Evolutionary conservation across 495 filamentous ascomycete species (phyloP), one percentile per base, ranked within the genome.

Genomic region (Hyphodiscus hymeniophilus): DNA sequence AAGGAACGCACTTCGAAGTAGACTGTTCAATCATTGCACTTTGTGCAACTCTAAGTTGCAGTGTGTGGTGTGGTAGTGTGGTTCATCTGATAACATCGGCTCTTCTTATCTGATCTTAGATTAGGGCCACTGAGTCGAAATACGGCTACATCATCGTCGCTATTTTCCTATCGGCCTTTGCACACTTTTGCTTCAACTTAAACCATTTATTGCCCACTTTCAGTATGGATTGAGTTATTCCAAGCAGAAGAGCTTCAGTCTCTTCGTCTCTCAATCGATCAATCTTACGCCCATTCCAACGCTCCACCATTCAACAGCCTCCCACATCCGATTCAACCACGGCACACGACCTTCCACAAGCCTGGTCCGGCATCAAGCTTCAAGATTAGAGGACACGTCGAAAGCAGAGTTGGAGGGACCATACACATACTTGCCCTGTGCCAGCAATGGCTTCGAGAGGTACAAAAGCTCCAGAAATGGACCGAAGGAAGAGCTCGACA

Each of bases 401-500:
- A 28, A 4, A 10, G 10, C 10, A 28, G 26, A 28, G 10, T 28
- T 28, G 26, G 26, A 28, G 5, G 10, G 10, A 28, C 4, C 26
- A 28, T 5, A 28, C 26, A 28, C 10, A 28, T 28, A 28, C 10
- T 10, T 10, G 10, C 5, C 26, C 26, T 28, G 5, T 28, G 26
- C 26, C 26, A 28, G 26, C 26, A 28, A 28, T 28, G 26, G 26
- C 26, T 28, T 28, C 26, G 26, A 28, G 26, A 10, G 5, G 26
- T 10, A 18, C 16, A 17, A 16, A 35, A 20, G 38, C 23, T 21
- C 51, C 45, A 2, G 39, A 28, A 10, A 48, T 60, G 51, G 51
- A 58, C 10, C 68, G 71, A 39, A 85, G 78, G 45, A 72, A 81
- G 49, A 85, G 84, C 40, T 85, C 84, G 4, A 84, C 82, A 10